Evolutionary conservation across 768 basidiomycete species (phyloP), one percentile per base, ranked within the genome.

Genomic region (Lenzites betulinus): DNA sequence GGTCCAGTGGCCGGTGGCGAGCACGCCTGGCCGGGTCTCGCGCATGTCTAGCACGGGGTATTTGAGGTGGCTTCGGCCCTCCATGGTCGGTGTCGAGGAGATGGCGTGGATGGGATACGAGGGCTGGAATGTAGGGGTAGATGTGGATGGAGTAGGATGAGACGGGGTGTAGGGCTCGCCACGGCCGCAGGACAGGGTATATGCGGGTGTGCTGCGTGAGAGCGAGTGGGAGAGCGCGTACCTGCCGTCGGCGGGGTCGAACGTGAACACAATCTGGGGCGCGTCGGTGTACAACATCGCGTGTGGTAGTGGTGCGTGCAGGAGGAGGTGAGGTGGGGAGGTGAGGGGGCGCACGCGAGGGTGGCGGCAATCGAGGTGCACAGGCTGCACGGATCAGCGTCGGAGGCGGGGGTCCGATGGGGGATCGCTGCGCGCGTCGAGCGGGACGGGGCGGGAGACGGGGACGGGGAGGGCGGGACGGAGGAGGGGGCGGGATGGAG

Each of bases 1-100:
- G 18, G 82, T 83, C 64, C 81, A 75, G 23, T 80, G 72, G 30
- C 76, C 76, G 38, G 76, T 70, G 50, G 68, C 68, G 36, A 75
- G 75, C 2, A 77, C 60, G 53, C 76, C 76, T 15, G 76, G 76
- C 51, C 66, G 70, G 60, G 77, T 69, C 52, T 71, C 15, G 65
- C 69, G 52, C 65, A 70, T 42, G 51, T 54, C 54, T 54, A 49
- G 63, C 16, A 50, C 11, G 68, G 69, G 64, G 60, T 64, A 59
- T 12, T 54, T 54, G 63, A 53, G 58, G 57, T 60, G 50, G 49
- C 64, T 51, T 52, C 65, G 59, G 47, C 55, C 48, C 47, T 57
- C 55, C 38, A 49, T 49, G n/a, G 36, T 28, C 18, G 55, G 38
- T 15, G 12, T 16, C 12, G 55, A 41, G 13, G 46, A 26, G 4